These are phyloP conservation scores for Leonotis leonurus DNA, from an alignment of 257 asterid species.

Conservation along the genomic window DNA sequence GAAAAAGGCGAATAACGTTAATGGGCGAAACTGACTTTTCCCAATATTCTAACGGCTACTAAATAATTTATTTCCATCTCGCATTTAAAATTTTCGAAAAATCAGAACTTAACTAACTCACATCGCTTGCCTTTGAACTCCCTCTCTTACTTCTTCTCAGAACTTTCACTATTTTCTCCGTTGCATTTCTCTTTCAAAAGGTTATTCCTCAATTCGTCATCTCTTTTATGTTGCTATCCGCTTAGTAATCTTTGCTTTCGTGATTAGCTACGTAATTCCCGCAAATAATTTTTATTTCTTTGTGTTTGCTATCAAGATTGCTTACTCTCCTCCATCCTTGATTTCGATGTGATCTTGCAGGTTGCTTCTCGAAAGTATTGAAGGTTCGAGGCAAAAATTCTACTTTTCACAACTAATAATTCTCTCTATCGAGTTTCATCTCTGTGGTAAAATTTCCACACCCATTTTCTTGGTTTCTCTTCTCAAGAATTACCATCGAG, in stretches of 20 bases:
- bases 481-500: too few species aligned
- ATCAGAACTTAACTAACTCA: conserved; percentile 16
- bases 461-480: background rate
- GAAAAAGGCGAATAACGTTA: too few species aligned
- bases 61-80: background rate
- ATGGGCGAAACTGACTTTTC: conserved; percentile 12
- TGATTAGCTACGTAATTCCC: background rate
- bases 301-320: background rate
- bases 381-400: background rate
- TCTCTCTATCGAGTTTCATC: conserved; percentile 5
- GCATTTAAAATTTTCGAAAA: conserved; percentile 29
- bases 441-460: conserved; percentile 13
- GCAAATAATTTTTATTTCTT: background rate
- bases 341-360: conserved; percentile 3
- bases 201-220: background rate
- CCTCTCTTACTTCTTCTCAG: background rate
- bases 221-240: background rate
- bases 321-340: background rate
- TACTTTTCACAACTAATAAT: background rate
- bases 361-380: conserved; percentile 8
- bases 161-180: background rate
- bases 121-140: background rate
- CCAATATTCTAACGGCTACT: conserved; percentile 31
- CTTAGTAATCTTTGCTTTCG: too few species aligned
- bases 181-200: too few species aligned